Percentiles rank a stretch among this genome's conserved stretches.
These are phyloP conservation scores for Hirschfeldia incana DNA, from an alignment of 345 rosid species.

Conservation along the genomic window DNA sequence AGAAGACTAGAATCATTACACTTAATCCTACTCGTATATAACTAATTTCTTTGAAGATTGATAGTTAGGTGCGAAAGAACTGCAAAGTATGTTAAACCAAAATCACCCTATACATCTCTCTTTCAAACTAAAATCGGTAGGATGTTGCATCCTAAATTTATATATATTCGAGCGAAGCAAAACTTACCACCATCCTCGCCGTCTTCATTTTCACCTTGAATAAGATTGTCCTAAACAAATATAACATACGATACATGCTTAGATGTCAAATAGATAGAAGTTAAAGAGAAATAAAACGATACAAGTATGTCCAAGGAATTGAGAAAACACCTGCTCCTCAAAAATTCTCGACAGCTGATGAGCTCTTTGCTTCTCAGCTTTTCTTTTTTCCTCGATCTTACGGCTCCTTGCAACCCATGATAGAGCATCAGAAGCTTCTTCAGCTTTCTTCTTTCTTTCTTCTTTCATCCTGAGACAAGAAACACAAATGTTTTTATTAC, in stretches of 20 bases:
- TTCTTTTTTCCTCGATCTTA: conserved; percentile 71
- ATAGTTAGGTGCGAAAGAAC: neutral
- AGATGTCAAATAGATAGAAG: conserved; percentile 13
- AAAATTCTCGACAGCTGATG: conserved; percentile 71
- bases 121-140: neutral
- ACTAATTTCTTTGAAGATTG: no score
- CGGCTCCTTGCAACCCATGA: conserved; percentile 80
- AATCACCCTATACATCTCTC: neutral
- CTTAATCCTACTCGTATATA: no score
- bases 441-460: conserved; percentile 72
- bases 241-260: conserved; percentile 19
- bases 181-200: conserved; percentile 48
- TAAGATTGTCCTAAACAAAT: conserved; percentile 65
- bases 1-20: no score
- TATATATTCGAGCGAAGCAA: conserved; percentile 11
- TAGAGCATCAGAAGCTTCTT: conserved; percentile 62
- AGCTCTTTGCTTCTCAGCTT: conserved; percentile 76
- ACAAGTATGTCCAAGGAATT: conserved; percentile 15
- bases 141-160: neutral
- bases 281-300: conserved; percentile 4
- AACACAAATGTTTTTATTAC: conserved; percentile 1
- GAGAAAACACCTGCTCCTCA: conserved; percentile 77
- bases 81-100: neutral
- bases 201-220: conserved; percentile 71
- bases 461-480: conserved; percentile 67